These are phyloP conservation scores for Boletus tylopilopsis DNA, from an alignment of 768 basidiomycete genomes.

Conservation along the genomic window DNA sequence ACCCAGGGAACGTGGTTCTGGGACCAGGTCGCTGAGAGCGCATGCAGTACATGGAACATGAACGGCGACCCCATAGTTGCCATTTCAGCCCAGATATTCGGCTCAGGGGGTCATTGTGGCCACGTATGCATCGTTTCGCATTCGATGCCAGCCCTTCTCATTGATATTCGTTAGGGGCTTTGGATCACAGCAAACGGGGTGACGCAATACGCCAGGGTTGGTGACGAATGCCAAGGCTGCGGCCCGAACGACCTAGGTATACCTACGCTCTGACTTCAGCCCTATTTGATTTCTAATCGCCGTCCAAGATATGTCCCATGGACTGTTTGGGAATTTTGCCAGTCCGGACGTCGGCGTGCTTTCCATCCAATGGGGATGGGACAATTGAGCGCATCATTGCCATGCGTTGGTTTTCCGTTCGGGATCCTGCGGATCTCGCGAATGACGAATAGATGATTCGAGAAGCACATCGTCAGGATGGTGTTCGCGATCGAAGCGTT, in stretches of 20 bases:
- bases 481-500: constrained; percentile 10
- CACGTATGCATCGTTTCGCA: constrained; percentile 41
- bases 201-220: constrained; percentile 44
- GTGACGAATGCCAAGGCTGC: constrained; percentile 61
- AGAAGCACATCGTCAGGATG: constrained; percentile 17
- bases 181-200: constrained; percentile 51
- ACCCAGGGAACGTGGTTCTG: constrained; percentile 66
- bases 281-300: constrained; percentile 2
- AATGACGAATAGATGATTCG: constrained; percentile 7
- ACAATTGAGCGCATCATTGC: constrained; percentile 23
- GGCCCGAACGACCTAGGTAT: constrained; percentile 52
- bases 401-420: neutral
- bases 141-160: constrained; percentile 8
- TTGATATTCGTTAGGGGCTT: constrained; percentile 45
- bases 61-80: constrained; percentile 59
- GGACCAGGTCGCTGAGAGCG: constrained; percentile 42
- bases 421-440: constrained; percentile 6
- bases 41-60: constrained; percentile 55
- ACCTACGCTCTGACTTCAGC: constrained; percentile 12
- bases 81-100: constrained; percentile 52
- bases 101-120: constrained; percentile 52
- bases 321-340: constrained; percentile 53
- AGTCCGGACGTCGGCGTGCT: constrained; percentile 47
- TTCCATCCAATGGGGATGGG: constrained; percentile 52
- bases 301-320: constrained; percentile 60